phyloP scores from a whole-genome alignment of 1,284 basidiomycete species.

The Apiotrichum siamense region DNA sequence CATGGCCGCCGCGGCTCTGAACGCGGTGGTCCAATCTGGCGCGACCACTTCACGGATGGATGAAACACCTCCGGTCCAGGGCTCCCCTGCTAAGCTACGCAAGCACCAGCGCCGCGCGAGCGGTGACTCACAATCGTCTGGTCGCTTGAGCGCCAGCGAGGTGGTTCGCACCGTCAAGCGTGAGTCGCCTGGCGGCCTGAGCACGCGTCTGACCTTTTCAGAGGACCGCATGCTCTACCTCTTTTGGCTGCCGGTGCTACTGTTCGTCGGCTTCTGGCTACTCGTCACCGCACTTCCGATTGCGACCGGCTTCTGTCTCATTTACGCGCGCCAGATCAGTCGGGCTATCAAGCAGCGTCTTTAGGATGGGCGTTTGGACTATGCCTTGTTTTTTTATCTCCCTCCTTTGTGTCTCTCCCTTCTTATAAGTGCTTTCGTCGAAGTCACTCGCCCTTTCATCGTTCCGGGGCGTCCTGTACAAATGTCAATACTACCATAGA shows the following conservation, averaged over 20 bases:
- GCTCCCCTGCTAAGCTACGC: conserved; percentile 8
- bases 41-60: conserved; percentile 23
- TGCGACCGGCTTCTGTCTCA: conserved; percentile 38
- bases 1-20: conserved; percentile 41
- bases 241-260: conserved; percentile 88
- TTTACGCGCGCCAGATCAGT: conserved; percentile 40
- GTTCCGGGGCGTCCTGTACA: too few species aligned
- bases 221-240: conserved; percentile 87
- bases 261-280: conserved; percentile 46
- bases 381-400: not conserved
- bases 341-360: conserved; percentile 38
- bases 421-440: too few species aligned
- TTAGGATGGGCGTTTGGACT: not conserved
- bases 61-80: not conserved
- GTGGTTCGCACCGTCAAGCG: conserved; percentile 48
- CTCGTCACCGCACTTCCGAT: conserved; percentile 41
- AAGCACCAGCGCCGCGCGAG: conserved; percentile 10
- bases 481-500: not conserved
- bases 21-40: conserved; percentile 39
- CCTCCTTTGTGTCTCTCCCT: too few species aligned
- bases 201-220: conserved; percentile 34
- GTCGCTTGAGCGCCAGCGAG: conserved; percentile 13
- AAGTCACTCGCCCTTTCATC: too few species aligned
- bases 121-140: conserved; percentile 13
- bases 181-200: conserved; percentile 45